These are phyloP conservation scores for Fusarium oligoseptatum DNA, from an alignment of 2,329 filamentous ascomycete species.

Conservation along the genomic window DNA sequence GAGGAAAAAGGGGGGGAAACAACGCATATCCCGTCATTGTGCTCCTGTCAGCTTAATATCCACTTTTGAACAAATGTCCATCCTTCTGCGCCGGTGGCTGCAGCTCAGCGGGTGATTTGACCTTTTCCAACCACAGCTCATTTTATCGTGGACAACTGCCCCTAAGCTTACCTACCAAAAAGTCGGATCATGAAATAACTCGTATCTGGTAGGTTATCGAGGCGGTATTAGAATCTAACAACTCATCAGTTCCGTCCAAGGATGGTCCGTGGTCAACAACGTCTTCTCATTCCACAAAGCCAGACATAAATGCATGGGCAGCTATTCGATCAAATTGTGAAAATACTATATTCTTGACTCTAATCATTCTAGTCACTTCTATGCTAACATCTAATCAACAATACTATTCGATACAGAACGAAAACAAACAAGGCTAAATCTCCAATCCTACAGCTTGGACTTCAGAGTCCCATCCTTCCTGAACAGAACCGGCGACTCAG, in stretches of 20 bases:
- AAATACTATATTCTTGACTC: not conserved
- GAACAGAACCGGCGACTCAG: constrained; percentile 56
- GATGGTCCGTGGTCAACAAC: not conserved
- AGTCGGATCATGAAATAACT: not conserved
- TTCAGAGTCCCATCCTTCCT: constrained; percentile 21
- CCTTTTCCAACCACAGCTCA: not conserved
- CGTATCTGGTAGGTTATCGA: not conserved
- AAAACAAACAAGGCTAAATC: not conserved
- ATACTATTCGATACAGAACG: not conserved
- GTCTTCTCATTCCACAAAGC: not conserved
- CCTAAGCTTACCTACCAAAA: not conserved
- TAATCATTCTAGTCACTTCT: not conserved
- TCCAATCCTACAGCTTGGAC: constrained; percentile 29
- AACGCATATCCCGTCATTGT: not conserved
- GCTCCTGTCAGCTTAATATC: not conserved
- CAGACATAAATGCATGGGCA: not conserved
- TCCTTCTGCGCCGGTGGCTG: not conserved
- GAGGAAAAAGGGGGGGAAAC: no score
- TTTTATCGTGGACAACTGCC: not conserved
- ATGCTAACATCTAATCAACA: not conserved
- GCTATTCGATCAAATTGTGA: not conserved
- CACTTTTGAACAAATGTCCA: not conserved
- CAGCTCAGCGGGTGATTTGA: not conserved
- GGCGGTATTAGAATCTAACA: not conserved
- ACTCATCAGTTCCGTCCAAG: no score